phyloP scores from a whole-genome alignment of 2,329 filamentous ascomycete species.

The Colletotrichum lentis region DNA sequence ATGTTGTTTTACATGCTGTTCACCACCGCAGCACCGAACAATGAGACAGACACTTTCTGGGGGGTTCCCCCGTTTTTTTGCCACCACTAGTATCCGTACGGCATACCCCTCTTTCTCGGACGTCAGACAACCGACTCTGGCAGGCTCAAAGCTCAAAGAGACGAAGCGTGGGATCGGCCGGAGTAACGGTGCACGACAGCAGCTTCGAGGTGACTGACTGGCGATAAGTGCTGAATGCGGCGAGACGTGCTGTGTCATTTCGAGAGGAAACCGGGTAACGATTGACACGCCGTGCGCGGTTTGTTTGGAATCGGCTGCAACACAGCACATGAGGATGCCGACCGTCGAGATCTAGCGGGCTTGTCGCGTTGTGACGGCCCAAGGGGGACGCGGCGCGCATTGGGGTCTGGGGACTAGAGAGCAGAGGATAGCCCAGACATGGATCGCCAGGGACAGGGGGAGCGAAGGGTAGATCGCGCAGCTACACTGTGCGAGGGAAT shows the following conservation, averaged over 20 bases:
- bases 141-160: constrained; percentile 23
- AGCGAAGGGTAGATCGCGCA: not conserved
- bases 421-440: constrained; percentile 24
- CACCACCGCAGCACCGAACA: constrained; percentile 7
- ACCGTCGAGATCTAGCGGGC: constrained; percentile 16
- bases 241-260: constrained; percentile 3
- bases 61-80: not conserved
- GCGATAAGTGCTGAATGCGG: constrained; percentile 15
- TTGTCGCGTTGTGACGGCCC: constrained; percentile 14
- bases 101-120: constrained; percentile 2
- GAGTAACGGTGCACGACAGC: constrained; percentile 25
- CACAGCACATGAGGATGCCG: constrained; percentile 14
- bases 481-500: constrained; percentile 21
- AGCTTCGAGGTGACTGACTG: constrained; percentile 8
- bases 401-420: not conserved
- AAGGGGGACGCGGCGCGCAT: constrained; percentile 10
- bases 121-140: constrained; percentile 7
- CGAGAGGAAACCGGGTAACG: not conserved
- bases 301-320: constrained; percentile 23
- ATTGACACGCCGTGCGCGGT: not conserved
- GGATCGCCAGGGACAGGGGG: constrained; percentile 31
- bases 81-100: constrained; percentile 5
- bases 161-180: constrained; percentile 15
- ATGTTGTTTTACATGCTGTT: not conserved
- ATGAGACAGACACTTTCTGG: not conserved